Evolutionary conservation across 345 rosid species (phyloP).

Genomic region (Populus alba): DNA sequence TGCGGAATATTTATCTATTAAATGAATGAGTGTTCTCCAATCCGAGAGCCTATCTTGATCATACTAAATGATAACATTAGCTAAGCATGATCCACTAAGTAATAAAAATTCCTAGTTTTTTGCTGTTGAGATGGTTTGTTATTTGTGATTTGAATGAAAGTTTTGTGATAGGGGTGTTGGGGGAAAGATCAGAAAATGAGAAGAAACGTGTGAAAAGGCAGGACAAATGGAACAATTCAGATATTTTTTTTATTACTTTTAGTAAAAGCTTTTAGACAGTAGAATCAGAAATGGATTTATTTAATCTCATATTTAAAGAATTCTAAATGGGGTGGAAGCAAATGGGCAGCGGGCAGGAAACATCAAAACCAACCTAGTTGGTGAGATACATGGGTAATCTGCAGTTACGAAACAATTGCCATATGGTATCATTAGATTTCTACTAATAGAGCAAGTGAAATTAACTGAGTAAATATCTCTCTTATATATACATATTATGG

Average conservation of each 20-base stretch:
- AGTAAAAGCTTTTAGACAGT: no score
- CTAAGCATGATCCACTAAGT: not conserved
- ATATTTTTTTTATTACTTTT: no score
- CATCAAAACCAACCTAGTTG: not conserved
- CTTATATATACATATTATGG: not conserved
- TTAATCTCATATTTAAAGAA: not conserved
- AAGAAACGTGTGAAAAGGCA: no score
- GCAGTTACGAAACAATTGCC: not conserved
- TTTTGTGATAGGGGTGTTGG: no score
- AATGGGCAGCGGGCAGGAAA: not conserved
- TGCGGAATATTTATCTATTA: not conserved
- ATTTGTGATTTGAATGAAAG: no score
- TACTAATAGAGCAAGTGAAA: not conserved
- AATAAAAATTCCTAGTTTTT: not conserved
- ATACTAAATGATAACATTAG: not conserved
- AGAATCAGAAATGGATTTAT: no score
- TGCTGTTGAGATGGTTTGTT: no score
- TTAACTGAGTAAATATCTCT: not conserved
- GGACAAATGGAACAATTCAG: no score
- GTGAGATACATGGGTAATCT: not conserved
- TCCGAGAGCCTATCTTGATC: not conserved
- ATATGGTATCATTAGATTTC: not conserved
- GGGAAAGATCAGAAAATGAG: no score
- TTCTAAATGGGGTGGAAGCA: not conserved
- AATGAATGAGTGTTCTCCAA: constrained; percentile 1